Base-by-base conservation (phyloP, 2,329 filamentous ascomycete species). In the Knoxdaviesia proteae region DNA sequence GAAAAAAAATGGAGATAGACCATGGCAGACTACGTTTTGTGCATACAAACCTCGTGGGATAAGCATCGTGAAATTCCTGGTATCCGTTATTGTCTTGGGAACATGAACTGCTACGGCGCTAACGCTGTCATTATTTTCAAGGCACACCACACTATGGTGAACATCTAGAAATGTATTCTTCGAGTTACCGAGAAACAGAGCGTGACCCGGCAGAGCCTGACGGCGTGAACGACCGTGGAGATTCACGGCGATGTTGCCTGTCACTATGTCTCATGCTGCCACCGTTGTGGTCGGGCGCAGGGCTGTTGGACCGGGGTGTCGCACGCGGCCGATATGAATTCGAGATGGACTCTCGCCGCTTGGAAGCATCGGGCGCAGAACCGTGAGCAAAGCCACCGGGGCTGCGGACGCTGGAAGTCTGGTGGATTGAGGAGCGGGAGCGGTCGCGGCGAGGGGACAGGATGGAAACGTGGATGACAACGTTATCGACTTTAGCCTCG, bases 401-500 rank as follows among this genome's bases (percentile, higher is more conserved):
- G 62, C 34, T 61, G 62, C 53, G 71, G 59, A 46, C 75, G 64
- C 54, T 74, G 65, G 50, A 75, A 69, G 48, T 71, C 71, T 45
- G 68, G 5, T 71, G 71, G 1, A 84, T 84, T 10, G 87, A 87
- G 39, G 80, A 75, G 11, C 75, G 76, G 6, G 83, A 87, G 53
- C 94, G 83, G 51, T 84, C 84, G 52, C 81, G 77, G 41, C 81
- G 74, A 0, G 84, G 84, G 34, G 93, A 67, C 31, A 94, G 84
- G 49, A 94, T 90, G 38, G 83, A 90, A 40, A 94, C 87, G 53
- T 80, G 80, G 53, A 94, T 77, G 36, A 76, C 68, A 29, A 78
- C 74, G 42, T 86, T 86, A 58, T 94, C 87, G 32, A 94, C 63
- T 54, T 93, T 83, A n/a, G 83, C 84, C 62, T 98, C 90, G 59